A percentile compares a stretch with the other conserved stretches of the same genome.
These are phyloP conservation scores for Neurospora africana DNA, from an alignment of 495 filamentous ascomycete species.

Conservation along the genomic window DNA sequence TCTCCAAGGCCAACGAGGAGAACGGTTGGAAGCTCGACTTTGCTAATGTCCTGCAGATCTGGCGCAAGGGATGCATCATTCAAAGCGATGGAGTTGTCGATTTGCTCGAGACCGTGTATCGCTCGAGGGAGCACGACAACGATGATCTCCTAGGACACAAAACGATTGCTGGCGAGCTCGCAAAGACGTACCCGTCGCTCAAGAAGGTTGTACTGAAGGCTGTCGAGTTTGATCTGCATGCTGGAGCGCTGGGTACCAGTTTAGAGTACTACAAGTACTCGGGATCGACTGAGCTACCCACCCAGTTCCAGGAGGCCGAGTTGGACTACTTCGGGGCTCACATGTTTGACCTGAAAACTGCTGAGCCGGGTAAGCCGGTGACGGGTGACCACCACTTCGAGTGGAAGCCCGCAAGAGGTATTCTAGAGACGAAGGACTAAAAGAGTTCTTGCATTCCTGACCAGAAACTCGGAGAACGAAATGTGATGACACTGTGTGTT, in stretches of 20 bases:
- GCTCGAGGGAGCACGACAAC: slow-evolving; percentile 5
- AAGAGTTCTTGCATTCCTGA: not conserved
- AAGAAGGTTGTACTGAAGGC: slow-evolving; percentile 49
- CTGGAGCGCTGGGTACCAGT: slow-evolving; percentile 52
- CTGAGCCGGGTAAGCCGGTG: slow-evolving; percentile 35
- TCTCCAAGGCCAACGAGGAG: slow-evolving; percentile 48
- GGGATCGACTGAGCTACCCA: slow-evolving; percentile 46
- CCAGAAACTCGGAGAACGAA: not conserved
- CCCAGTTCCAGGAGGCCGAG: slow-evolving; percentile 65
- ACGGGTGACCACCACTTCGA: slow-evolving; percentile 48
- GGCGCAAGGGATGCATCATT: slow-evolving; percentile 68
- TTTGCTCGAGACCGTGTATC: slow-evolving; percentile 38
- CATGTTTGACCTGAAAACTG: slow-evolving; percentile 48
- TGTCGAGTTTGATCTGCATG: slow-evolving; percentile 49
- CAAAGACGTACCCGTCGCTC: slow-evolving; percentile 37
- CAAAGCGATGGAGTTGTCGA: slow-evolving; percentile 56
- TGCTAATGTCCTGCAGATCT: slow-evolving; percentile 51
- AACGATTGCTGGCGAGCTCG: slow-evolving; percentile 44
- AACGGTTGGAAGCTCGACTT: slow-evolving; percentile 55
- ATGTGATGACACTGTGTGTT: not conserved
- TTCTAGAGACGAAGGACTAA: not conserved
- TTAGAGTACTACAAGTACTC: slow-evolving; percentile 63
- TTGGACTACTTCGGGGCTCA: slow-evolving; percentile 62
- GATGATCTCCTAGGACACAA: slow-evolving; percentile 38
- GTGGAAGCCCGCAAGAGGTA: slow-evolving; percentile 38